Evolutionary conservation across 495 filamentous ascomycete species (phyloP).

Genomic region (Talaromyces thailandensis): DNA sequence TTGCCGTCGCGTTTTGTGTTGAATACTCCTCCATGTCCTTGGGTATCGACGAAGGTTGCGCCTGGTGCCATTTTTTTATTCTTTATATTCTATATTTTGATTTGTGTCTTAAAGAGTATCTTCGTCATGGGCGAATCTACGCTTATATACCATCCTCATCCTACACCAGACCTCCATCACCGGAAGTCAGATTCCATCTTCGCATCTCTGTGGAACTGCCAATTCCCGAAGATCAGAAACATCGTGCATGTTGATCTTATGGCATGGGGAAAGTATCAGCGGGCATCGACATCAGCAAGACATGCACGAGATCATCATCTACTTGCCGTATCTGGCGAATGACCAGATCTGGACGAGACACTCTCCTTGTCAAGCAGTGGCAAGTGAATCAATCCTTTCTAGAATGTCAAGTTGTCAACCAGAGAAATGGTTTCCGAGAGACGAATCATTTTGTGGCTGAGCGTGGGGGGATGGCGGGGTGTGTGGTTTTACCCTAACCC

Average conservation of each 20-base stretch:
- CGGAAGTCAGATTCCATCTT: conserved; percentile 4
- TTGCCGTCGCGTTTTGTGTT: conserved; percentile 49
- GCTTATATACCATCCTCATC: background rate
- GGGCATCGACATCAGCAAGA: background rate
- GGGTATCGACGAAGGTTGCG: background rate
- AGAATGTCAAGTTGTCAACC: background rate
- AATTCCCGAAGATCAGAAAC: background rate
- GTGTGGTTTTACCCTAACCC: background rate
- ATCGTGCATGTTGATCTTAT: background rate
- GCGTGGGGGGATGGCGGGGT: background rate
- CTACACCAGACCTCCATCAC: background rate
- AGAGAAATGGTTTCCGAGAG: conserved; percentile 7
- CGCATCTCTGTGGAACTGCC: background rate
- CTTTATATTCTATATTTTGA: background rate
- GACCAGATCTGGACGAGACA: background rate
- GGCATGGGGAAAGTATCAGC: background rate
- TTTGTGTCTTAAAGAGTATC: background rate
- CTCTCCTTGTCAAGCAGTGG: background rate
- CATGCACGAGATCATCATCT: background rate
- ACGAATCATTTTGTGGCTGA: background rate
- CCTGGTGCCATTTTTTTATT: conserved; percentile 1
- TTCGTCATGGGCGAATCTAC: background rate
- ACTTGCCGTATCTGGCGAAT: background rate
- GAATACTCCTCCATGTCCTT: conserved; percentile 14
- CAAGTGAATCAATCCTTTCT: background rate